phyloP scores from a whole-genome alignment of 1,284 basidiomycete genomes.

The Gymnopus androsaceus region DNA sequence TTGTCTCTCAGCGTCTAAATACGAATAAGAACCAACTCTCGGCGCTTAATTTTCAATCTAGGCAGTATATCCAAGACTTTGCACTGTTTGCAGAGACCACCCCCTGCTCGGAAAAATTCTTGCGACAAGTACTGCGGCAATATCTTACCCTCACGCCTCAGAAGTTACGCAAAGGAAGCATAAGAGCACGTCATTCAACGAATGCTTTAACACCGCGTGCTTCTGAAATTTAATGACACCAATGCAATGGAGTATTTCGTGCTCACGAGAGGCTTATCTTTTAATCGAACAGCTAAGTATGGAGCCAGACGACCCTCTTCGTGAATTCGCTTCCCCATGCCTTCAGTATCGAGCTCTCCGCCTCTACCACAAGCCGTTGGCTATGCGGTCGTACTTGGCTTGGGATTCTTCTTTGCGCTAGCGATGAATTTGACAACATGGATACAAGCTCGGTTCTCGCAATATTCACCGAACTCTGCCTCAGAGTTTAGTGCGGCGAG shows the following conservation, averaged over 20 bases:
- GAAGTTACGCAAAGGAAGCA: not conserved
- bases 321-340: too few relatives aligned
- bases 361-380: not conserved
- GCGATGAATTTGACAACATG: constrained; percentile 24
- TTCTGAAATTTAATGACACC: not conserved
- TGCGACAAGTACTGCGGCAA: too few relatives aligned
- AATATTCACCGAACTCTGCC: constrained; percentile 27
- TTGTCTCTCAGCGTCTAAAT: too few relatives aligned
- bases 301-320: too few relatives aligned
- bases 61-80: too few relatives aligned
- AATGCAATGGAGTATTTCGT: not conserved
- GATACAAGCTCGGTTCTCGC: constrained; percentile 22
- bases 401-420: constrained; percentile 25
- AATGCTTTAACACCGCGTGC: too few relatives aligned
- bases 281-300: too few relatives aligned
- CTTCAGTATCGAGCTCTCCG: not conserved
- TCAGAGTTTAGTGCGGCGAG: constrained; percentile 44
- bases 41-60: too few relatives aligned
- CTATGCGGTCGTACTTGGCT: constrained; percentile 25
- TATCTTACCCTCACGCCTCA: too few relatives aligned
- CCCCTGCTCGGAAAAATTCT: too few relatives aligned
- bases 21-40: too few relatives aligned
- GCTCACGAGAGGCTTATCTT: not conserved
- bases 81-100: too few relatives aligned
- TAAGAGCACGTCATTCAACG: constrained; percentile 2